A percentile compares a stretch with the other conserved stretches of the same genome.
Evolutionary conservation across 2,329 filamentous ascomycete species (phyloP).

Genomic region (Metarhizium robertsii): DNA sequence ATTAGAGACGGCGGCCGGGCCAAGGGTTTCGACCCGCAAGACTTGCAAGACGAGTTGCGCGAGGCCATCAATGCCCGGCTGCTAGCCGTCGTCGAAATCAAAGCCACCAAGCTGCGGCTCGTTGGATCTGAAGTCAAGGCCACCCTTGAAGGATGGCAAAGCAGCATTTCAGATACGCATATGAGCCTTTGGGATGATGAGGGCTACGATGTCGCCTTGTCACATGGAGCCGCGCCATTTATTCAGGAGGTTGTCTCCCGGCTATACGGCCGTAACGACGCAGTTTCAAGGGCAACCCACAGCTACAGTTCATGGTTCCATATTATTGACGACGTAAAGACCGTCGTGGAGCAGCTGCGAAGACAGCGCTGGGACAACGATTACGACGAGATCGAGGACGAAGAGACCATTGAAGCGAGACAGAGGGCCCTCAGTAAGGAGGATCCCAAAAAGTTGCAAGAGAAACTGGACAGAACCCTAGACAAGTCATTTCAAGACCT

Average conservation of each 20-base stretch:
- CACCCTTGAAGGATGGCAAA: conserved; percentile 51
- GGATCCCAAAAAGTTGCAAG: conserved; percentile 55
- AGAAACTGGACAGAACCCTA: conserved; percentile 47
- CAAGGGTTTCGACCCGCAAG: conserved; percentile 56
- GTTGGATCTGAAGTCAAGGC: conserved; percentile 57
- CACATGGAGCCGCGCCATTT: conserved; percentile 56
- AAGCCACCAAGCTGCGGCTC: conserved; percentile 53
- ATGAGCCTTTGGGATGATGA: conserved; percentile 58
- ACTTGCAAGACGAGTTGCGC: conserved; percentile 61
- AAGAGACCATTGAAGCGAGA: conserved; percentile 57
- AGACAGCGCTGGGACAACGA: conserved; percentile 69
- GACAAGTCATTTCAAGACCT: conserved; percentile 48
- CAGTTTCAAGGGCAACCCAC: conserved; percentile 51
- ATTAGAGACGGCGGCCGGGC: conserved; percentile 57
- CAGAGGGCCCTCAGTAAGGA: conserved; percentile 62
- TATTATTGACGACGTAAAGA: conserved; percentile 59
- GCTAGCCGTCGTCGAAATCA: conserved; percentile 49
- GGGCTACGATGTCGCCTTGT: conserved; percentile 55
- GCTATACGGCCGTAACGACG: conserved; percentile 62
- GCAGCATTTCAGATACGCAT: conserved; percentile 38
- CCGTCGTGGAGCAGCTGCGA: conserved; percentile 54
- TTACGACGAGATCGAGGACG: conserved; percentile 63
- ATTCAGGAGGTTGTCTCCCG: conserved; percentile 60
- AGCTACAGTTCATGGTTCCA: conserved; percentile 64
- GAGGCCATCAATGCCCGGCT: conserved; percentile 61